Evolutionary conservation across 306 rosid genomes (phyloP), one percentile per base, ranked within the genome.

Genomic region (Vicia villosa): DNA sequence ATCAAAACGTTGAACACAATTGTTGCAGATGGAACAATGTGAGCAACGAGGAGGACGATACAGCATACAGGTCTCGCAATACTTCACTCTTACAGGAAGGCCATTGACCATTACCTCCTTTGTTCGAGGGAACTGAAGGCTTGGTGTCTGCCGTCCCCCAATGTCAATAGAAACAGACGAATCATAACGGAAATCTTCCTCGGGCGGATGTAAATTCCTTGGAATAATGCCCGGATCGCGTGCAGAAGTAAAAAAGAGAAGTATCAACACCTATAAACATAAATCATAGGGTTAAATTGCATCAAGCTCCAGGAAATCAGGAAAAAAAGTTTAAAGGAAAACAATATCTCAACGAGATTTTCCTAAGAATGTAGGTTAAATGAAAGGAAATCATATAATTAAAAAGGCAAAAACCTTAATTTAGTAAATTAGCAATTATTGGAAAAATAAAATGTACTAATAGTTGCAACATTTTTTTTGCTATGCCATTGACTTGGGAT

Each of bases 11-110:
- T 93, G 96, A 76, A 93, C 96, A 74, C 98, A 93, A 65, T 93
- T 93, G 82, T 90, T 90, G 84, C 98, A 93, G 72, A 90, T 90
- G 72, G 98, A 90, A 83, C 98, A 93, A 83, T 93, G 98, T 1
- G 98, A 93, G 83, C 98, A 93, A 65, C 96, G 96, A 20, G 96
- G 98, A 64, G 98, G 98, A n/a, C 98, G 96, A 79, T 93, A 93
- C 30, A 93, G 83, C 96, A 93, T 93, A 57, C 98, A 93, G 4
- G 98, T 93, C 26, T 86, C 96, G 14, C 98, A 93, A 85, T 93
- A 93, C 82, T 93, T 93, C 76, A 93, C 90, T 78, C 74, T 89
- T 49, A 93, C 96, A 68, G 88, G 24, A 67, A 28, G 51, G 20
- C 90, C 96, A 82, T 93, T 86, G 75, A 93, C 96, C 65, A 66